These are phyloP conservation scores for Kitagawia praeruptora DNA, from an alignment of 129 eudicot species.

Conservation along the genomic window DNA sequence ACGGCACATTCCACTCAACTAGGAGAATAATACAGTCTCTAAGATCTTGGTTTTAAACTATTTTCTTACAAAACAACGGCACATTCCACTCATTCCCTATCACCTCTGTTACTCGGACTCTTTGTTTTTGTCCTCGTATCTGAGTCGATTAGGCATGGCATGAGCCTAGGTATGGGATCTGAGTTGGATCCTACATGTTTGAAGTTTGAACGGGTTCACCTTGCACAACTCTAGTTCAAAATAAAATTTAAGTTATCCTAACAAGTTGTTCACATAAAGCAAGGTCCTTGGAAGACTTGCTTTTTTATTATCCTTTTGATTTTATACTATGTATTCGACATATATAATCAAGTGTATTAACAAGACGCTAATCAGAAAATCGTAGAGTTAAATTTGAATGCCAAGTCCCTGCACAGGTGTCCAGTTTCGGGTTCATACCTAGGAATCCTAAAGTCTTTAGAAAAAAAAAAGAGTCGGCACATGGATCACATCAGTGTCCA, in stretches of 20 bases:
- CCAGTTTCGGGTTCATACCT: too few relatives aligned
- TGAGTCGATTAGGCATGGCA: background rate
- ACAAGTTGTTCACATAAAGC: background rate
- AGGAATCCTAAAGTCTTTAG: too few relatives aligned
- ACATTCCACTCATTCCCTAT: too few relatives aligned
- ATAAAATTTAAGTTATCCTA: background rate
- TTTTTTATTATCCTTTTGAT: background rate
- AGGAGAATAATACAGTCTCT: background rate
- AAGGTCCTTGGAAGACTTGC: background rate
- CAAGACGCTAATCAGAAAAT: background rate
- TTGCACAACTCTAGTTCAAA: background rate
- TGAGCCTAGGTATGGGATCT: background rate
- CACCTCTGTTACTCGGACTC: background rate
- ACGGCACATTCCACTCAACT: background rate
- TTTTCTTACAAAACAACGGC: background rate
- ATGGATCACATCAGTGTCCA: too few relatives aligned
- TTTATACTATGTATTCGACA: background rate
- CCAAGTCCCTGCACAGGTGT: too few relatives aligned
- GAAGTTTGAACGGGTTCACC: background rate
- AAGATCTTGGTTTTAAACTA: background rate
- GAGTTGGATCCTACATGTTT: background rate
- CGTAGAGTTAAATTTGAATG: too few relatives aligned
- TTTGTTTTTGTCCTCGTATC: background rate
- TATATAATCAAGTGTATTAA: background rate
- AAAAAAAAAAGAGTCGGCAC: background rate